phyloP scores from a whole-genome alignment of 2,329 filamentous ascomycete genomes.

The Hymenoscyphus salicellus region DNA sequence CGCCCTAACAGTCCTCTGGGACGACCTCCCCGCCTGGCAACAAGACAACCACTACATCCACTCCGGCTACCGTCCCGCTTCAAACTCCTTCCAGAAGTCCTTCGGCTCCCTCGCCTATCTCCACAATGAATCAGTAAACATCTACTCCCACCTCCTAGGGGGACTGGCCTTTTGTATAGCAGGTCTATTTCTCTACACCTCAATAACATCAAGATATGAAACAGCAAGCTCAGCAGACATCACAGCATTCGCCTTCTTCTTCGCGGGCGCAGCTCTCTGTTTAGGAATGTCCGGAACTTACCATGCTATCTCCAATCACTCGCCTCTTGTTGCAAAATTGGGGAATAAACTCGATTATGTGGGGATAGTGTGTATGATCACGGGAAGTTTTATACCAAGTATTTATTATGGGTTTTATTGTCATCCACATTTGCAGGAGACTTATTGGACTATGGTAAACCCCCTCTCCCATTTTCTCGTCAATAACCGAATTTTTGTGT shows the following conservation, averaged over 20 bases:
- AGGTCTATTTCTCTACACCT: slow-evolving; percentile 52
- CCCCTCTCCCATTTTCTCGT: slow-evolving; percentile 18
- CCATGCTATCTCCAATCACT: slow-evolving; percentile 84
- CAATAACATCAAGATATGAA: slow-evolving; percentile 63
- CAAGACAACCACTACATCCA: slow-evolving; percentile 69
- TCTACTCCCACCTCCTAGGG: slow-evolving; percentile 68
- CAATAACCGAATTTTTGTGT: not conserved
- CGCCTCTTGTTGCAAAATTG: slow-evolving; percentile 69
- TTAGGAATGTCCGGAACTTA: slow-evolving; percentile 81
- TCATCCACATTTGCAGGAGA: slow-evolving; percentile 58
- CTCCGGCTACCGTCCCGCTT: slow-evolving; percentile 62
- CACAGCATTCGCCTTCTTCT: slow-evolving; percentile 75
- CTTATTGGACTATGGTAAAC: slow-evolving; percentile 73
- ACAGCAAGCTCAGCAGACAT: slow-evolving; percentile 61
- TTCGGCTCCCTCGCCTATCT: slow-evolving; percentile 58
- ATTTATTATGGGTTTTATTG: slow-evolving; percentile 85
- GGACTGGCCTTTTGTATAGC: slow-evolving; percentile 55
- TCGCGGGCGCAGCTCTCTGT: slow-evolving; percentile 68
- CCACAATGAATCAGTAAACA: slow-evolving; percentile 65
- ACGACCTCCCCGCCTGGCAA: slow-evolving; percentile 51
- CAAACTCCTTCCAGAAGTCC: slow-evolving; percentile 58
- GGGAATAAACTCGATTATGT: slow-evolving; percentile 94
- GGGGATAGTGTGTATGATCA: slow-evolving; percentile 87
- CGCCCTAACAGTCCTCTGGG: slow-evolving; percentile 46
- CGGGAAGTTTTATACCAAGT: slow-evolving; percentile 85